These are phyloP conservation scores for Phytophthora boehmeriae DNA, from an alignment of 352 stramenopile species.

Conservation along the genomic window DNA sequence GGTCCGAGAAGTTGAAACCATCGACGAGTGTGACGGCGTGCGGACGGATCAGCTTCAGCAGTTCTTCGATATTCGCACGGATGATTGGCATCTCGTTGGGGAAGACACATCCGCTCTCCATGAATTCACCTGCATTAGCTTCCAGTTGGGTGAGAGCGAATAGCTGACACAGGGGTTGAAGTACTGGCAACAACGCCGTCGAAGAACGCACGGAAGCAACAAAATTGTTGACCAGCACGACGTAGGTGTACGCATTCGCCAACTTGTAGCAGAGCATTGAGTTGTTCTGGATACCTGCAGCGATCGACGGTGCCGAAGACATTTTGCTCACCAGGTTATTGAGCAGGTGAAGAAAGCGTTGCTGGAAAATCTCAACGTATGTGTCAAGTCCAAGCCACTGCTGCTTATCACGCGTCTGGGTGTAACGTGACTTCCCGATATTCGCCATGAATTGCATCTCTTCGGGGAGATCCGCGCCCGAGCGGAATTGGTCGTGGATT, in stretches of 20 bases:
- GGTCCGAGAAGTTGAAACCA: constrained; percentile 83
- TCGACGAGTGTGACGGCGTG: constrained; percentile 81
- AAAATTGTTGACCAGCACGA: constrained; percentile 61
- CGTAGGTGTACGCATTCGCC: constrained; percentile 60
- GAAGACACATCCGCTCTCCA: constrained; percentile 61
- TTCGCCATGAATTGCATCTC: constrained; percentile 52
- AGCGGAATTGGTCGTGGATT: constrained; percentile 43
- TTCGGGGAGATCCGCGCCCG: constrained; percentile 29
- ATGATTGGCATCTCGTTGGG: constrained; percentile 51
- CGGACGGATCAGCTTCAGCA: constrained; percentile 56
- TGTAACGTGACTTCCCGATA: constrained; percentile 42
- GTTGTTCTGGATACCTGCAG: constrained; percentile 59
- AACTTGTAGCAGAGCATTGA: constrained; percentile 69
- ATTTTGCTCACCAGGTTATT: constrained; percentile 46
- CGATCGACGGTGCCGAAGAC: constrained; percentile 25
- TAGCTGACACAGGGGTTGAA: constrained; percentile 66
- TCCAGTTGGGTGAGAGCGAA: constrained; percentile 84
- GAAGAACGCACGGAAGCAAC: constrained; percentile 34
- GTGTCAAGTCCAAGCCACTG: constrained; percentile 45
- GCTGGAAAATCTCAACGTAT: constrained; percentile 54
- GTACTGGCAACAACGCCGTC: constrained; percentile 31
- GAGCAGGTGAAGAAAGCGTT: constrained; percentile 62
- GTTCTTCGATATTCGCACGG: constrained; percentile 53
- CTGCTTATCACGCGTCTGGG: constrained; percentile 23
- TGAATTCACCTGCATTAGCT: constrained; percentile 61